These are phyloP conservation scores for Trametes elegans DNA, from an alignment of 768 basidiomycete species.

Conservation along the genomic window DNA sequence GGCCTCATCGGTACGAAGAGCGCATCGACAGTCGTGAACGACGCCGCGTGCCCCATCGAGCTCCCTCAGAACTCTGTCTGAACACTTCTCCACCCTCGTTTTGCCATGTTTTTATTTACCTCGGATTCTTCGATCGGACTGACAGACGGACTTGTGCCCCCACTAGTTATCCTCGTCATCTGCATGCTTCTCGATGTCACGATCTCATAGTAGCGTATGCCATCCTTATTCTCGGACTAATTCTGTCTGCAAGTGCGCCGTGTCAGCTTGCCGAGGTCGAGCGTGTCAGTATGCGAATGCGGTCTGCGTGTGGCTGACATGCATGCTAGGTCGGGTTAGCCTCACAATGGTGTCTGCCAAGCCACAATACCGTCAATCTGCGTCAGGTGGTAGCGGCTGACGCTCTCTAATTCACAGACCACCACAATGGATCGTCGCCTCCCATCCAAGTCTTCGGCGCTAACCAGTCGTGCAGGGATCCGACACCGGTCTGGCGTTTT, in stretches of 20 bases:
- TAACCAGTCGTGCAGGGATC: slow-evolving; percentile 13
- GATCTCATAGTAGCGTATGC: slow-evolving; percentile 17
- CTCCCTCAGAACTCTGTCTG: slow-evolving; percentile 53
- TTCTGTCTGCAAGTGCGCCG: neutral
- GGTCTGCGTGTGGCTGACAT: neutral
- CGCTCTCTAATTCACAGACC: neutral
- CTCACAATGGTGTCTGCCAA: too few relatives aligned
- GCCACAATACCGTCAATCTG: neutral
- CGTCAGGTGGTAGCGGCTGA: neutral
- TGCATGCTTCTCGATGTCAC: slow-evolving; percentile 16
- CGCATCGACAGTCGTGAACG: slow-evolving; percentile 54
- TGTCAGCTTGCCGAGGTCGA: neutral
- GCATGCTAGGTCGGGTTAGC: too few relatives aligned
- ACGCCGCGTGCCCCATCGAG: slow-evolving; percentile 70
- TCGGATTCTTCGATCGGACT: slow-evolving; percentile 10
- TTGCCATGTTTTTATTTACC: slow-evolving; percentile 4
- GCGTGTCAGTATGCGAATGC: too few relatives aligned
- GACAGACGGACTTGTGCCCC: slow-evolving; percentile 20
- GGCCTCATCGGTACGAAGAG: slow-evolving; percentile 58
- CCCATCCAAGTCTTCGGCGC: slow-evolving; percentile 20
- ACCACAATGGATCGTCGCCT: slow-evolving; percentile 22
- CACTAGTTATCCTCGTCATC: slow-evolving; percentile 6
- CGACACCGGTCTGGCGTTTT: slow-evolving; percentile 26
- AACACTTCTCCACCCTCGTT: slow-evolving; percentile 9
- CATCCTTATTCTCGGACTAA: slow-evolving; percentile 12